Evolutionary conservation across 1,139 yeast genomes (phyloP), one percentile per base, ranked within the genome.

Genomic region (Suhomyces bribrorum): DNA sequence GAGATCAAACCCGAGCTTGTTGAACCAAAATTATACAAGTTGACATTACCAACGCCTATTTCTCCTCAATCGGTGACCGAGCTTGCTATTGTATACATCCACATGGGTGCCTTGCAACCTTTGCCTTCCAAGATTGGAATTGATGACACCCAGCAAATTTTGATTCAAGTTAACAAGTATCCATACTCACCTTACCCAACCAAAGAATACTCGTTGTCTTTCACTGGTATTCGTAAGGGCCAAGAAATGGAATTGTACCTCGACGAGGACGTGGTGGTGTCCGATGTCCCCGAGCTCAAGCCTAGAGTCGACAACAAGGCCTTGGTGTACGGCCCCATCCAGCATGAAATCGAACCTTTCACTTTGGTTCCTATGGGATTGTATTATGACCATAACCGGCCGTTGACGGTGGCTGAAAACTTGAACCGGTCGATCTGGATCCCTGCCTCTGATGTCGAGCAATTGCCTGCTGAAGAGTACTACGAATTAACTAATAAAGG

Each of bases 401-500:
- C 97, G 8, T 57, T 89, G 45, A 64, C 80, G 11, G 75, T 75
- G 46, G 86, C 81, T 9, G 70, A 75, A 46, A 72, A 67, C 44
- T 70, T 88, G 44, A 69, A 79, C 48, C 79, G 97, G 59, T 86
- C 86, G 33, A 63, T 87, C 34, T 90, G 97, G 96, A 49, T 72
- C 32, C 77, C 77, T 16, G 70, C 71, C 5, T 61, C 71, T 26
- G 64, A 59, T 38, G 64, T 66, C 8, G 66, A 61, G 32, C 64
- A 64, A 39, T 61, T 72, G 31, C 65, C 69, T 27, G 73, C 89
- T 37, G 96, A 88, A 57, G 98, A 94, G 58, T 81, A 84, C 53
- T 90, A 88, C 58, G 92, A 89, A 65, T 54, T 90, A 34, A 76
- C 83, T 32, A 87, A 92, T 57, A 68, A 67, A 24, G 97, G 86